A percentile compares a stretch with the other conserved stretches of the same genome.
Evolutionary conservation across 768 basidiomycete genomes (phyloP).

Genomic region (Boletales sp.): DNA sequence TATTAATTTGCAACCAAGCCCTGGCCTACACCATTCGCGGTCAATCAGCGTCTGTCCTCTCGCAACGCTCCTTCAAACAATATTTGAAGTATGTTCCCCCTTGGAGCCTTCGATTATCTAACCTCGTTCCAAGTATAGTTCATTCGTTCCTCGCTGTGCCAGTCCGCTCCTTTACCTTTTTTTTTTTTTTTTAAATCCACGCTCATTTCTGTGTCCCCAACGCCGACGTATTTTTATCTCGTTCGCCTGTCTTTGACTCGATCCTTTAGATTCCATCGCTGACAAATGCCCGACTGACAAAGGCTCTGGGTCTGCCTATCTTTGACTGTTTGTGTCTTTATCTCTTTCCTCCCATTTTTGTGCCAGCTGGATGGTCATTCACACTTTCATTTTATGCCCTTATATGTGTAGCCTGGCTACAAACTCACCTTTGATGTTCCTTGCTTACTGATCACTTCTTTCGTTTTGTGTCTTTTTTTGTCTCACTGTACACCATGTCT

Average conservation of each 20-base stretch:
- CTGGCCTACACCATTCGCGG: neutral
- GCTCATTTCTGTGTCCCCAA: neutral
- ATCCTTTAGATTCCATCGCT: neutral
- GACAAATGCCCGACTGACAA: neutral
- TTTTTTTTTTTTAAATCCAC: neutral
- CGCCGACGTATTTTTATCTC: conserved; percentile 3
- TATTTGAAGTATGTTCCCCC: conserved; percentile 13
- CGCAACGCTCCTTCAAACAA: conserved; percentile 9
- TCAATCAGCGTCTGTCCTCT: neutral
- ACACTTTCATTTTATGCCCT: neutral
- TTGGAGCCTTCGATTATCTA: neutral
- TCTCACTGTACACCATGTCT: conserved; percentile 16
- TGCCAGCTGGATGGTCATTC: conserved; percentile 4
- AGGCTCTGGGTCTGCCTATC: neutral
- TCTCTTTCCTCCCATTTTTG: neutral
- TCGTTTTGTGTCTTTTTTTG: neutral
- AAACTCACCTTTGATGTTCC: neutral
- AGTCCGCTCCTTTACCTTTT: conserved; percentile 5
- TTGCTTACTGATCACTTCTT: neutral
- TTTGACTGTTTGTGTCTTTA: neutral
- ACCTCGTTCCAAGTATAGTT: conserved; percentile 2
- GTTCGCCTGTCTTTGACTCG: neutral
- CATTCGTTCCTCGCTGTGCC: neutral
- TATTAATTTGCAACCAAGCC: neutral
- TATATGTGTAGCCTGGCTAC: conserved; percentile 1